Base-by-base conservation (phyloP, 306 rosid species). In the Dalbergia cultrata region DNA sequence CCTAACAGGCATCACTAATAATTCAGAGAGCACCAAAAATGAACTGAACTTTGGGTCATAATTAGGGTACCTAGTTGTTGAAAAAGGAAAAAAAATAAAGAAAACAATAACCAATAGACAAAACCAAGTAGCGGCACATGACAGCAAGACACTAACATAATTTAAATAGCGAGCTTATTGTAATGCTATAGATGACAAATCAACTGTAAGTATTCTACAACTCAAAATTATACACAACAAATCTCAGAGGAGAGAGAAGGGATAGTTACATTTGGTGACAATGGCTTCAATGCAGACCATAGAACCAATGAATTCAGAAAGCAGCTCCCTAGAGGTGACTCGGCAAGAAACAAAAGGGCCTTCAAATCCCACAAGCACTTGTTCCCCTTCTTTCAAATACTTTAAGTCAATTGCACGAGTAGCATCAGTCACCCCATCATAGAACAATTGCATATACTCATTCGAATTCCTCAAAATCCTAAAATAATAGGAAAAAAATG, bases 261-360 rank as follows among this genome's bases (percentile, higher is more conserved):
- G 8, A 35, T 33, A 16, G 21, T 13, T 95, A 95, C 99, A 95
- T 89, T 95, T 95, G 76, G 98, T 95, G 82, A 95, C 85, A 64
- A 95, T 95, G 70, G 97, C 99, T 72, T 93, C 97, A 9, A 95
- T 93, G 37, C 97, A 95, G 74, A 95, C 99, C 99, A 95, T 87
- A 67, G 98, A 90, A 54, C 99, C 98, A 50, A 95, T 95, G 86
- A 91, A 95, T 62, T 88, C 89, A 70, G 99, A 90, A 4, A 95
- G 92, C 67, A 95, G 92, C 0, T 93, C 99, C 70, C 99, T 87
- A 0, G 99, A 98, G 5, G 98, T 91, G 83, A 95, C 91, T 0
- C 96, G 88, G 3, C 97, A 96, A 26, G 99, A 93, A 76, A 91
- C 99, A 53, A 95, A 95, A 17, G 95, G 97, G 3, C 98, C 99